phyloP scores from a whole-genome alignment of 2,329 filamentous ascomycete species.

The Aspergillus brunneoviolaceus region DNA sequence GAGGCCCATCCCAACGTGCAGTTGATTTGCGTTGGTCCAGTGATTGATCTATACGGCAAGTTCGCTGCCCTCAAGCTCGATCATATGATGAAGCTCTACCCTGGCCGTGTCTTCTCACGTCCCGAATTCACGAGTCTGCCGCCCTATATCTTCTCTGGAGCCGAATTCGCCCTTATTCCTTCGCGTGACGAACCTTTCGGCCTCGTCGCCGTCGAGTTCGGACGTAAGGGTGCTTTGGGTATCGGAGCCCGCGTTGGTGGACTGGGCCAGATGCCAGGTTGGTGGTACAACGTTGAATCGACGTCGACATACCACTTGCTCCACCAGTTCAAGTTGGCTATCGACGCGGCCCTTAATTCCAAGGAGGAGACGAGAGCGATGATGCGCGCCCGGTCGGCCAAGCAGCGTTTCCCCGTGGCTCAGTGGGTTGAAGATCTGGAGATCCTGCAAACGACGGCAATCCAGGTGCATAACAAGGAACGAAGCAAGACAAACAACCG shows the following conservation, averaged over 20 bases:
- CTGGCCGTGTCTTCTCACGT: conserved; percentile 63
- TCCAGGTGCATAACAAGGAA: conserved; percentile 55
- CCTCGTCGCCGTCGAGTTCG: conserved; percentile 66
- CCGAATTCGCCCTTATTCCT: conserved; percentile 67
- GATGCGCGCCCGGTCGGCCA: conserved; percentile 64
- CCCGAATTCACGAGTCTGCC: conserved; percentile 65
- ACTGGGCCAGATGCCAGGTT: conserved; percentile 67
- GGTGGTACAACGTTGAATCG: conserved; percentile 68
- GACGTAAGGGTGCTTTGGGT: conserved; percentile 64
- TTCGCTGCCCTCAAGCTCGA: conserved; percentile 65
- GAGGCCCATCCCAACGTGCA: conserved; percentile 60
- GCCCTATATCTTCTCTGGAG: conserved; percentile 65
- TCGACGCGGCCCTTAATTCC: conserved; percentile 58
- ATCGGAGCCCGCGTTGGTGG: conserved; percentile 65
- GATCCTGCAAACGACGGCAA: conserved; percentile 60
- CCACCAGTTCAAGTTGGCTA: conserved; percentile 63
- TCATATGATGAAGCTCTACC: conserved; percentile 63
- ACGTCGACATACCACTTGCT: conserved; percentile 61
- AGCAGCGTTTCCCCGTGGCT: conserved; percentile 66
- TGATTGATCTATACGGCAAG: conserved; percentile 66
- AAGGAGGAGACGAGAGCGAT: conserved; percentile 55
- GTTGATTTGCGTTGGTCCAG: conserved; percentile 61
- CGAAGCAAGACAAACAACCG: conserved; percentile 28
- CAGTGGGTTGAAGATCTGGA: conserved; percentile 66
- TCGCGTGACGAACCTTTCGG: conserved; percentile 68